Evolutionary conservation across 495 filamentous ascomycete species (phyloP), one percentile per base, ranked within the genome.

Genomic region (Filosporella fistucella): DNA sequence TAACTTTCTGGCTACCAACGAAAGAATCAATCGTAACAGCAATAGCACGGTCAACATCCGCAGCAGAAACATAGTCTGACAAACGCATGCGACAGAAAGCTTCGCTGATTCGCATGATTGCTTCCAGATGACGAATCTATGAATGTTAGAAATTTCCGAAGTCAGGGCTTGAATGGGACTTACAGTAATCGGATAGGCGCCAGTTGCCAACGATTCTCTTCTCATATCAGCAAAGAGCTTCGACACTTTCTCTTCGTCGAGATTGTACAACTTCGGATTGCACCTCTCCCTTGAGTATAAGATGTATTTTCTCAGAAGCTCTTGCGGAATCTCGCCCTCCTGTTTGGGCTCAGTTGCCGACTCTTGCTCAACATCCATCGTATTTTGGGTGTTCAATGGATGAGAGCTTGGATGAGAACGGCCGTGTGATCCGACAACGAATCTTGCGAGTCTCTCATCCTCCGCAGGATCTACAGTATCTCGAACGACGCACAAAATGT

Each of bases 121-220:
- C 90, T 81, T 96, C 91, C 20, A 96, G 72, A 68, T 99, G 94
- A 69, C 94, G 89, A 60, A 99, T 87, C 90, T 96, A 51, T 34
- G 29, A 32, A 20, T 37, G 28, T 46, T 47, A 49, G 26, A 28
- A 51, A 20, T 13, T 3, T 32, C 33, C 14, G 25, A 46, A 9
- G 9, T 37, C 16, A 34, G 4, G 3, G 14, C 13, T 30, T 9
- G 12, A 34, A 21, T 11, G 28, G 26, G 38, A 72, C 87, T 65
- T 74, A 96, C 93, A 18, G 94, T 99, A 51, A 99, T 99, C 11
- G 94, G 94, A 68, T 96, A 99, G 4, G 90, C 90, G 2, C 93
- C 93, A 13, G 93, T 97, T 0, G 91, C 91, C 39, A 96, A 67
- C 25, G 80, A 86, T 67, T 99, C 93, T 38, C 90, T 75, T 46